These are phyloP conservation scores for Candida ipomoeae DNA, from an alignment of 805 yeast genomes.

Conservation along the genomic window DNA sequence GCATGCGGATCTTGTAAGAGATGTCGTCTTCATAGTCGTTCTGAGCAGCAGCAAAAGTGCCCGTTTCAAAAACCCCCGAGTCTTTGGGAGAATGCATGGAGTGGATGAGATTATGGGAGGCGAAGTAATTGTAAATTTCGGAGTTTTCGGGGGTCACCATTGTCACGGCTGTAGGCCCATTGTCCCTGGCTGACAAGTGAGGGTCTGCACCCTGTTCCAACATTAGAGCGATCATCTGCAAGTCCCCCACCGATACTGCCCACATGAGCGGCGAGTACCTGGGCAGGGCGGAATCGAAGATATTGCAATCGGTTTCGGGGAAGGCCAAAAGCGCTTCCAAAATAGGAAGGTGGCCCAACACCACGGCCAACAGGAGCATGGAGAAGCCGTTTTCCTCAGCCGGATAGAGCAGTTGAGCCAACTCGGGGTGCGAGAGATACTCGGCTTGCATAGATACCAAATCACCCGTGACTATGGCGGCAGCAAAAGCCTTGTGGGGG, in stretches of 20 bases:
- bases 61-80: slow-evolving; percentile 7
- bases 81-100: slow-evolving; percentile 11
- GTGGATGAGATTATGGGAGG: slow-evolving; percentile 42
- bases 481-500: slow-evolving; percentile 22
- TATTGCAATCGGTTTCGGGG: slow-evolving; percentile 46
- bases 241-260: slow-evolving; percentile 66
- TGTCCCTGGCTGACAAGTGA: slow-evolving; percentile 31
- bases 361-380: slow-evolving; percentile 48
- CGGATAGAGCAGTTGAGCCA: slow-evolving; percentile 21
- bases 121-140: slow-evolving; percentile 55
- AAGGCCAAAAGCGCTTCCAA: slow-evolving; percentile 44
- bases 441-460: slow-evolving; percentile 29
- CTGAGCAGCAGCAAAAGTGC: slow-evolving; percentile 11
- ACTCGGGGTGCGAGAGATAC: slow-evolving; percentile 20
- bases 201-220: slow-evolving; percentile 65
- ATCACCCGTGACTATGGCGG: slow-evolving; percentile 38
- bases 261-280: slow-evolving; percentile 77
- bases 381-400: slow-evolving; percentile 30
- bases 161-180: slow-evolving; percentile 50
- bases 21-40: slow-evolving; percentile 35
- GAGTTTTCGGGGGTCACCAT: slow-evolving; percentile 50
- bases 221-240: slow-evolving; percentile 51
- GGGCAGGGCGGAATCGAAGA: slow-evolving; percentile 42
- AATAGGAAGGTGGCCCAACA: slow-evolving; percentile 46
- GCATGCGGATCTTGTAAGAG: slow-evolving; percentile 31